Base-by-base conservation (phyloP, 2,329 filamentous ascomycete species). In the Neopestalotiopsis rosae region DNA sequence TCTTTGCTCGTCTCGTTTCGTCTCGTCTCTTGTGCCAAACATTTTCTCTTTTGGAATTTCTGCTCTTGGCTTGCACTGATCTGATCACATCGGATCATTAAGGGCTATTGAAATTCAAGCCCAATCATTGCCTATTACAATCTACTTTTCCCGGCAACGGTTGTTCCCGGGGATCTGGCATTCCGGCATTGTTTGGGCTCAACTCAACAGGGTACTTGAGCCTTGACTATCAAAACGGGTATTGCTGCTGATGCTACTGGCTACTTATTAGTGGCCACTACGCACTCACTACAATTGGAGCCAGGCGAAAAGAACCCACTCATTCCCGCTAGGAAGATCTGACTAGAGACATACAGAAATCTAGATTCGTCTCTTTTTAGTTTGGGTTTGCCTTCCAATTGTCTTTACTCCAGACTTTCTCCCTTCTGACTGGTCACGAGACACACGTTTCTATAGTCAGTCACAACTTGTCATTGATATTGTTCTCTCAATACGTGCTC, bases 341-440 rank as follows among this genome's bases (percentile, higher is more conserved):
- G 45, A 24, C 45, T 52, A 52, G 45, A 52, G 45, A 52, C 45
- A 52, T 52, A 52, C 45, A 20, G 45, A 52, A 52, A 52, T 52
- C 45, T 52, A 52, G 45, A 52, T 52, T 52, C 45, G 45, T 20
- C 45, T 52, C 10, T 52, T 52, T 20, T n/a, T 20, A n/a, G n/a
- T 14, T 52, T 52, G n/a, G 17, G 45, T 5, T 52, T 52, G n/a
- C 14, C 45, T 52, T n/a, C 9, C 45, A 52, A 52, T 52, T 24
- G 45, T 20, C 45, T 52, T 52, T 52, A 52, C n/a, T 52, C 45
- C 45, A 52, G 45, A 52, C 45, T 52, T 52, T 52, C 45, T 17
- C n/a, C 17, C 20, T 52, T 17, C 17, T 20, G 7, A 20, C 45
- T 52, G 45, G n/a, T 52, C 17, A 52, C 45, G n/a, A 20, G 45